phyloP scores from a whole-genome alignment of 1,284 basidiomycete species.

The Apiotrichum mycotoxinovorans region DNA sequence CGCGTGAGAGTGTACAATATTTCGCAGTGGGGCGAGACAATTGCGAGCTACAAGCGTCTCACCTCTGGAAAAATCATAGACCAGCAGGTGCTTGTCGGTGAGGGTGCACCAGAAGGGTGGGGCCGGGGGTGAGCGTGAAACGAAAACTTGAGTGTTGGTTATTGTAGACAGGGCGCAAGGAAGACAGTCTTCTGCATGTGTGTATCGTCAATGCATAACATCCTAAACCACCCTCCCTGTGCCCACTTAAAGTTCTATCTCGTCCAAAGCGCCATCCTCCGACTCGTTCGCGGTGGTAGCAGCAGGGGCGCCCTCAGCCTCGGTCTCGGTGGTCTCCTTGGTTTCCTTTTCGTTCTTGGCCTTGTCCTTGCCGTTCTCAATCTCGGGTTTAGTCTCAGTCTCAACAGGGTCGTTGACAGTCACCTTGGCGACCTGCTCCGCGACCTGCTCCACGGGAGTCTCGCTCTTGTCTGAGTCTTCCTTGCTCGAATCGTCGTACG shows the following conservation, averaged over 20 bases:
- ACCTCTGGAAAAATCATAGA: slow-evolving; percentile 70
- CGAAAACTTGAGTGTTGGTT: background rate
- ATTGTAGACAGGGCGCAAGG: no score
- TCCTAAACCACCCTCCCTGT: background rate
- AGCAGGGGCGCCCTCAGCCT: background rate
- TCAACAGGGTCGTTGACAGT: background rate
- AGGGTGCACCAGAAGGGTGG: slow-evolving; percentile 28
- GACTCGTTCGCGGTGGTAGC: slow-evolving; percentile 14
- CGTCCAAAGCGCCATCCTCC: slow-evolving; percentile 5
- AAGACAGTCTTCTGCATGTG: no score
- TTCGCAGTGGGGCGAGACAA: slow-evolving; percentile 81
- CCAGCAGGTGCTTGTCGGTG: slow-evolving; percentile 48
- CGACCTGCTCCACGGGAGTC: background rate
- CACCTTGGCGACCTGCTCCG: background rate
- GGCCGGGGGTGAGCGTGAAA: slow-evolving; percentile 17
- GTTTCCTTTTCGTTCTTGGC: slow-evolving; percentile 2
- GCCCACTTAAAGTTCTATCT: slow-evolving; percentile 1
- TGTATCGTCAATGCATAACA: background rate
- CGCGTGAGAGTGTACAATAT: slow-evolving; percentile 81
- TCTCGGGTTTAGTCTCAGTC: background rate
- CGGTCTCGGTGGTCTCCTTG: no score
- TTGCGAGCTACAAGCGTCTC: slow-evolving; percentile 82
- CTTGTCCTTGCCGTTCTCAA: background rate
- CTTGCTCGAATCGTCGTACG: background rate
- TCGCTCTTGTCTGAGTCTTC: background rate